Evolutionary conservation across 2,329 filamentous ascomycete species (phyloP).

Genomic region (Colletotrichum neosansevieriae): DNA sequence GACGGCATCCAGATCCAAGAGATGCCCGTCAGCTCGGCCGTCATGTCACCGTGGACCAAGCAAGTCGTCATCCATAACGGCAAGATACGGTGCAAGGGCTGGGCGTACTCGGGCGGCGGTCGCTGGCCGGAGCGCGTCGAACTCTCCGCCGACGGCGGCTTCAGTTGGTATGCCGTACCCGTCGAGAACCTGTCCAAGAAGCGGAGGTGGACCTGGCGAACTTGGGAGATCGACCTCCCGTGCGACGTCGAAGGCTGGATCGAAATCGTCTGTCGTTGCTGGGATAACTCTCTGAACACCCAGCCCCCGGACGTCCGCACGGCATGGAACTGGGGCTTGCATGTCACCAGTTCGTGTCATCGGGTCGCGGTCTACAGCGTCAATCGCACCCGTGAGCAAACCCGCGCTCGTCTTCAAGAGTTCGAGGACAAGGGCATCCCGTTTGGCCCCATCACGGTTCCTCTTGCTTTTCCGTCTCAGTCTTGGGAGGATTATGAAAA

Average conservation of each 20-base stretch:
- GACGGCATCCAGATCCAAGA: slow-evolving; percentile 77
- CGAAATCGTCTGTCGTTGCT: slow-evolving; percentile 69
- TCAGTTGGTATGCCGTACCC: slow-evolving; percentile 73
- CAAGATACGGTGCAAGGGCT: slow-evolving; percentile 66
- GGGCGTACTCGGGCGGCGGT: slow-evolving; percentile 70
- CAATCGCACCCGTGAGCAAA: slow-evolving; percentile 63
- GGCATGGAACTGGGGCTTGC: slow-evolving; percentile 75
- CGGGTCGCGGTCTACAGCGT: slow-evolving; percentile 72
- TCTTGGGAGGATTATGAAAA: slow-evolving; percentile 61
- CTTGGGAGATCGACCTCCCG: slow-evolving; percentile 73
- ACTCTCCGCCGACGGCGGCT: slow-evolving; percentile 72
- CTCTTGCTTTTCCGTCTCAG: slow-evolving; percentile 62
- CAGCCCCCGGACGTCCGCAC: slow-evolving; percentile 67
- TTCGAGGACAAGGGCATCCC: slow-evolving; percentile 61
- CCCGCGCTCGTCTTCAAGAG: slow-evolving; percentile 61
- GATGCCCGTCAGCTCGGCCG: slow-evolving; percentile 76
- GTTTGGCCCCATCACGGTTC: slow-evolving; percentile 66
- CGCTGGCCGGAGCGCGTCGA: slow-evolving; percentile 74
- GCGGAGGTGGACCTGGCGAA: slow-evolving; percentile 72
- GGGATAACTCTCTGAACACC: slow-evolving; percentile 73
- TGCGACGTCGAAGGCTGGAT: slow-evolving; percentile 72
- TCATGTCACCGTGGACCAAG: slow-evolving; percentile 72
- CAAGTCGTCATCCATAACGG: slow-evolving; percentile 72
- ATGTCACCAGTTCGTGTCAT: slow-evolving; percentile 73
- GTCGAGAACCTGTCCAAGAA: slow-evolving; percentile 71